Evolutionary conservation across 2,329 filamentous ascomycete genomes (phyloP).

Genomic region (Ophiostoma populinum): DNA sequence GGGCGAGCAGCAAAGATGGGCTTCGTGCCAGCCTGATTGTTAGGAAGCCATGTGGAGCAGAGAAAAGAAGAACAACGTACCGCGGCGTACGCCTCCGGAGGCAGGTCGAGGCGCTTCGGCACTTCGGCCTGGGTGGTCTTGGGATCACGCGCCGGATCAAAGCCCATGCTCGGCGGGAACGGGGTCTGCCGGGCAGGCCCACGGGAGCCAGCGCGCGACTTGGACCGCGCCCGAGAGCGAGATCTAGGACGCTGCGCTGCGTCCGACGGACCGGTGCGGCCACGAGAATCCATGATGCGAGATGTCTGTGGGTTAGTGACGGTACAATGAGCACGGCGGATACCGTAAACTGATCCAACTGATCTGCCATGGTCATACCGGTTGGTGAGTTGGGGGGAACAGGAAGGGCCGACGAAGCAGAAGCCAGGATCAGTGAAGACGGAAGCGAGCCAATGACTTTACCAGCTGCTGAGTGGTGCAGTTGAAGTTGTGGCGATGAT

Average conservation of each 20-base stretch:
- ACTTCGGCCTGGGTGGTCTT: constrained; percentile 13
- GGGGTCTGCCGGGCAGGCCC: constrained; percentile 1
- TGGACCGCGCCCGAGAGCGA: background rate
- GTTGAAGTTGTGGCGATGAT: too few species aligned
- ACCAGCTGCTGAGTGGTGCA: too few species aligned
- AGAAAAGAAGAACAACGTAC: too few species aligned
- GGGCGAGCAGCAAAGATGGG: constrained; percentile 27
- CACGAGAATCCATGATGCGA: constrained; percentile 2
- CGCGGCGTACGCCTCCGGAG: constrained; percentile 34
- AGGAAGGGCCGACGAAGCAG: too few species aligned
- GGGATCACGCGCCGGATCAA: constrained; percentile 24
- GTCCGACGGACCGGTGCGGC: background rate
- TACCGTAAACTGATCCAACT: too few species aligned
- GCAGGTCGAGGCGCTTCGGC: constrained; percentile 35
- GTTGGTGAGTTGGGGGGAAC: too few species aligned
- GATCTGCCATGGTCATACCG: too few species aligned
- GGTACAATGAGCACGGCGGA: background rate
- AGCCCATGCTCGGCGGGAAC: constrained; percentile 19
- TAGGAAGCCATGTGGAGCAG: constrained; percentile 9
- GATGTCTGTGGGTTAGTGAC: too few species aligned
- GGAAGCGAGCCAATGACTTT: too few species aligned
- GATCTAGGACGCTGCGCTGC: background rate
- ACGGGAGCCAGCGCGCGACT: background rate
- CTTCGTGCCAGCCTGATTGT: constrained; percentile 13
- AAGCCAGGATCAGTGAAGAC: too few species aligned